Percentiles rank a stretch among this genome's conserved stretches.
phyloP scores from a whole-genome alignment of 192 early-diverging fungal species.

The Thamnidium elegans region DNA sequence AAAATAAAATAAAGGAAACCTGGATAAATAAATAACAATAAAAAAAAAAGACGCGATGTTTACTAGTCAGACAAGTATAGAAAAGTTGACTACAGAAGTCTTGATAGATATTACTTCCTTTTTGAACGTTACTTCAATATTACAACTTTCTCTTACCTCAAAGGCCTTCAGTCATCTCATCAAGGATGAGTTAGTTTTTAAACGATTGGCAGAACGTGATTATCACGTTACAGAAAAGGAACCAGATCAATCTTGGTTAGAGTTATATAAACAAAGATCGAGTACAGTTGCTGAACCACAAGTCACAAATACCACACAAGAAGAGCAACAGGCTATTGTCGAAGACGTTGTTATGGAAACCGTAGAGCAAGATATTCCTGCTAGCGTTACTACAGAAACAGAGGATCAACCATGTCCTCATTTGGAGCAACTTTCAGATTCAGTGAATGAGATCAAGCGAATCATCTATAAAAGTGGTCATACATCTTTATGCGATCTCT shows the following conservation, averaged over 20 bases:
- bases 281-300: background rate
- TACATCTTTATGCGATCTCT: slow-evolving; percentile 12
- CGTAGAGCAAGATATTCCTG: too few relatives aligned
- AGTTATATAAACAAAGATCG: slow-evolving; percentile 11
- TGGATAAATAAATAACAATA: background rate
- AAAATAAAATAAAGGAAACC: background rate
- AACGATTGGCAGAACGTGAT: slow-evolving; percentile 17
- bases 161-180: slow-evolving; percentile 15
- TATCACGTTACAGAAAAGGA: slow-evolving; percentile 26
- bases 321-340: too few relatives aligned
- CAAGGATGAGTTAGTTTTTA: slow-evolving; percentile 26
- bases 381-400: too few relatives aligned
- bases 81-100: slow-evolving; percentile 26
- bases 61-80: background rate
- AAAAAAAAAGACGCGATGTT: slow-evolving; percentile 4
- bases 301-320: too few relatives aligned
- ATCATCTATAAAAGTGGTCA: slow-evolving; percentile 1
- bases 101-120: slow-evolving; percentile 23
- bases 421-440: slow-evolving; percentile 13
- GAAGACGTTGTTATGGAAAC: too few relatives aligned
- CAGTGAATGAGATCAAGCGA: slow-evolving; percentile 6
- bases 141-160: slow-evolving; percentile 9
- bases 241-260: slow-evolving; percentile 19
- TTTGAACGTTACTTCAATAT: slow-evolving; percentile 20
- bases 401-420: slow-evolving; percentile 12